Conservation (phyloP, 208 protist species). For the Leptomonas pyrrhocoris region DNA sequence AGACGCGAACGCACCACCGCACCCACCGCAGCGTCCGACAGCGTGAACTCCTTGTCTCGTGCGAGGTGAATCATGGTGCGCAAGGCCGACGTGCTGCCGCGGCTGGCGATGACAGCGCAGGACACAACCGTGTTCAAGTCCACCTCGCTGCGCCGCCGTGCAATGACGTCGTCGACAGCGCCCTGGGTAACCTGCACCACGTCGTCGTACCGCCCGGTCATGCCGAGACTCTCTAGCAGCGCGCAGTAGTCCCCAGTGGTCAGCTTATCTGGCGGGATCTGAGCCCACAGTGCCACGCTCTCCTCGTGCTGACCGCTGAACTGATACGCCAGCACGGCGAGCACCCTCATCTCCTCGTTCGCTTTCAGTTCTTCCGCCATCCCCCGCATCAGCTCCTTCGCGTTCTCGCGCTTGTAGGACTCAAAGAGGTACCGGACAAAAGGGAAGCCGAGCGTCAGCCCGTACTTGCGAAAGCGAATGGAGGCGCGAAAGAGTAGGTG, state of each 20-base stretch:
- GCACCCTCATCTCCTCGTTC: constrained; percentile 55
- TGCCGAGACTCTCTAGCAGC: constrained; percentile 75
- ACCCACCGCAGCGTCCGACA: constrained; percentile 68
- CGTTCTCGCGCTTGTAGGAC: constrained; percentile 83
- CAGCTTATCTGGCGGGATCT: constrained; percentile 55
- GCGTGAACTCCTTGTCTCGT: constrained; percentile 16
- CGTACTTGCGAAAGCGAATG: constrained; percentile 91
- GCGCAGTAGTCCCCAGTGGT: constrained; percentile 63
- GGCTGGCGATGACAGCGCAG: constrained; percentile 46
- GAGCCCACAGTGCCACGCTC: constrained; percentile 47
- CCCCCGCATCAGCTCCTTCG: constrained; percentile 78
- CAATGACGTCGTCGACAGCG: constrained; percentile 13
- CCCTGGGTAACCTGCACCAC: constrained; percentile 35
- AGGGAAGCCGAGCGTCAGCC: constrained; percentile 53
- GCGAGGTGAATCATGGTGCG: constrained; percentile 47
- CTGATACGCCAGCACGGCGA: constrained; percentile 78
- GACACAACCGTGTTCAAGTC: constrained; percentile 61
- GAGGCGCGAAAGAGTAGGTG: constrained; percentile 90
- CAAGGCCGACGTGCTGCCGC: constrained; percentile 39
- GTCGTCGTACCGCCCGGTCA: constrained; percentile 54
- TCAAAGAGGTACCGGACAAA: constrained; percentile 83
- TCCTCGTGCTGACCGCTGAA: constrained; percentile 49
- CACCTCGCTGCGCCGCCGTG: constrained; percentile 16
- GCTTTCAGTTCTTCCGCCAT: constrained; percentile 83
- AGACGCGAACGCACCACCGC: constrained; percentile 48